phyloP scores from a whole-genome alignment of 352 stramenopile species.

The Phytophthora syringae region DNA sequence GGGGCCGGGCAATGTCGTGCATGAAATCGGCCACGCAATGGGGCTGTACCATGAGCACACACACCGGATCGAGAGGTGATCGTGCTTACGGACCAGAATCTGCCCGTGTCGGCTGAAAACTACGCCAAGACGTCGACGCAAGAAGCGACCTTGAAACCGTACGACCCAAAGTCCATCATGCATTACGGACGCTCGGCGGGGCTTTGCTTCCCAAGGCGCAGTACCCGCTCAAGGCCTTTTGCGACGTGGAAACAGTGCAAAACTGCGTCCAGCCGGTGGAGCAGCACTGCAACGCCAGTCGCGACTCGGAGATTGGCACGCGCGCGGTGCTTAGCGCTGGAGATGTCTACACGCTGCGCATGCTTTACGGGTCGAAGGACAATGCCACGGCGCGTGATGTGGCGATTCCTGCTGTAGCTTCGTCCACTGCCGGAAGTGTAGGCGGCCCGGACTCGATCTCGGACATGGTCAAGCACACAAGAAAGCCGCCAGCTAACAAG shows the following conservation, averaged over 20 bases:
- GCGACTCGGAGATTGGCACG: constrained; percentile 64
- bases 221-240: constrained; percentile 70
- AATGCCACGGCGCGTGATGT: constrained; percentile 39
- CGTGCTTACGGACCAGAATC: constrained; percentile 64
- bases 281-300: constrained; percentile 77
- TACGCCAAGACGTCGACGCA: constrained; percentile 61
- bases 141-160: constrained; percentile 64
- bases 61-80: constrained; percentile 71
- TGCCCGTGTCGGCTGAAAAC: constrained; percentile 69
- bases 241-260: constrained; percentile 63
- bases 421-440: constrained; percentile 21
- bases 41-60: constrained; percentile 80
- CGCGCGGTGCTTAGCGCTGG: constrained; percentile 58
- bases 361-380: constrained; percentile 56
- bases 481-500: constrained; percentile 6
- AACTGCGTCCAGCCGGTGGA: constrained; percentile 75
- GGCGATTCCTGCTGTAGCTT: constrained; percentile 34
- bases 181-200: constrained; percentile 70
- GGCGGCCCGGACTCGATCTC: constrained; percentile 23
- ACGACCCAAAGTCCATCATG: constrained; percentile 81
- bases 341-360: constrained; percentile 70
- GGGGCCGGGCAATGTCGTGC: constrained; percentile 56
- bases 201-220: constrained; percentile 74
- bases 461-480: constrained; percentile 24
- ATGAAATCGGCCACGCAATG: constrained; percentile 73